A percentile compares a stretch with the other conserved stretches of the same genome.
Conservation (phyloP, 768 basidiomycete species). For the Phaffia tasmanica region DNA sequence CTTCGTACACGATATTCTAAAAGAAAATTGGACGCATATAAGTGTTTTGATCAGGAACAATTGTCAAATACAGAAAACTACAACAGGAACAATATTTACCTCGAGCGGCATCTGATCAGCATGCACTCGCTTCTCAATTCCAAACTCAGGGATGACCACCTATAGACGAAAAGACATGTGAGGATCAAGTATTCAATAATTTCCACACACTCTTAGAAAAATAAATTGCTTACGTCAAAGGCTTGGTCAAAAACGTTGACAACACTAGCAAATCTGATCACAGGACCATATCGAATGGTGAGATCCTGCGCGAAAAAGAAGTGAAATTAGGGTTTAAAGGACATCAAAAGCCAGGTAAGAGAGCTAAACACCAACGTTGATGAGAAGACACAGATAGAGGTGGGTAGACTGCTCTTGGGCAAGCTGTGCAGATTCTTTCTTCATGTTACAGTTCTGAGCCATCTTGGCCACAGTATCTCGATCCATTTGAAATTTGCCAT, state of each 20-base stretch:
- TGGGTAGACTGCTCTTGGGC: slow-evolving; percentile 96
- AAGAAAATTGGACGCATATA: not conserved
- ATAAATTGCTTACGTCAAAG: slow-evolving; percentile 57
- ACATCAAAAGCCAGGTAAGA: not conserved
- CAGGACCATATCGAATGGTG: slow-evolving; percentile 88
- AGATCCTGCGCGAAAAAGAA: slow-evolving; percentile 46
- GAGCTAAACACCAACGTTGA: slow-evolving; percentile 44
- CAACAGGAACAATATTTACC: slow-evolving; percentile 44
- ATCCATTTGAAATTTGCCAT: slow-evolving; percentile 90
- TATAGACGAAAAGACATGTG: not conserved
- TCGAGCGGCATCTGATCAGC: slow-evolving; percentile 99
- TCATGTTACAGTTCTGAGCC: slow-evolving; percentile 98
- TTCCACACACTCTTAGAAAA: not conserved
- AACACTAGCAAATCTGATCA: slow-evolving; percentile 87
- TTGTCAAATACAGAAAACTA: not conserved
- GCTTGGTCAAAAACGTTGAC: slow-evolving; percentile 94
- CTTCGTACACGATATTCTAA: slow-evolving; percentile 91
- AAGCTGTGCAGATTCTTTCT: slow-evolving; percentile 69
- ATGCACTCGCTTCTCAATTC: slow-evolving; percentile 97
- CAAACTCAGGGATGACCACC: slow-evolving; percentile 60
- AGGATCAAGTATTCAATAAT: not conserved
- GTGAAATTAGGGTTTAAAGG: no score
- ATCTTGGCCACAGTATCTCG: slow-evolving; percentile 95
- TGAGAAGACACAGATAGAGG: slow-evolving; percentile 84
- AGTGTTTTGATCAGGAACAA: not conserved